A percentile compares a stretch with the other conserved stretches of the same genome.
These are phyloP conservation scores for Torulaspora globosa DNA, from an alignment of 1,139 yeast species.

Conservation along the genomic window DNA sequence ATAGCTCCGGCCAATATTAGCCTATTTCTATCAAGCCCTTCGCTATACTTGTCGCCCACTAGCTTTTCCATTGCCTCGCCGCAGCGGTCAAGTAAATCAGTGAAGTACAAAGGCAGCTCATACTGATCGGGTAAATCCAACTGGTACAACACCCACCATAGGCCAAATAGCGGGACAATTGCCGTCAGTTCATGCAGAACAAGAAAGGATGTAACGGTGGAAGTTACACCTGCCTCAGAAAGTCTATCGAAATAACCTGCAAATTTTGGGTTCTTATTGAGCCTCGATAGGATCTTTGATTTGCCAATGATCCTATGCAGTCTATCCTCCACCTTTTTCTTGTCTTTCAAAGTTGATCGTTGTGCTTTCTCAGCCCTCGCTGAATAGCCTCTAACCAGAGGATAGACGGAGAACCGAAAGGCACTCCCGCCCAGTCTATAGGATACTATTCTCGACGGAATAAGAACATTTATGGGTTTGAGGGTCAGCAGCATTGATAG, in stretches of 20 bases:
- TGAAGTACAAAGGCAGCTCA: conserved; percentile 24
- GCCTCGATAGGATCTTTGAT: conserved; percentile 25
- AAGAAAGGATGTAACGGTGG: conserved; percentile 69
- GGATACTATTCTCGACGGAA: neutral
- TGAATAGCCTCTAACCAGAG: conserved; percentile 3
- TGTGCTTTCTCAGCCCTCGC: conserved; percentile 2
- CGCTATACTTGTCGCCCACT: conserved; percentile 28
- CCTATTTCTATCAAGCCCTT: conserved; percentile 26
- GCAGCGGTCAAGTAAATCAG: conserved; percentile 24
- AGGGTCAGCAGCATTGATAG: neutral
- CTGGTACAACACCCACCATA: conserved; percentile 73
- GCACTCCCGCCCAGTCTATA: neutral
- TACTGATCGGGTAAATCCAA: conserved; percentile 43
- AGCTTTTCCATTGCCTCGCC: conserved; percentile 31
- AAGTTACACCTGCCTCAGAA: conserved; percentile 51
- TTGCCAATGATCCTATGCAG: conserved; percentile 25
- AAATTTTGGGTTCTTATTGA: conserved; percentile 26
- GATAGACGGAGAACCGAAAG: neutral
- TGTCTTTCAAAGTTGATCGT: neutral
- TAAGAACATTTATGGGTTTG: neutral
- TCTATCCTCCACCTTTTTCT: conserved; percentile 16
- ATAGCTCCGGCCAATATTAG: conserved; percentile 80
- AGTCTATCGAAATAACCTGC: conserved; percentile 27
- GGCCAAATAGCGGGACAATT: conserved; percentile 65
- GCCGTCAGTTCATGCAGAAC: conserved; percentile 86